Evolutionary conservation across 768 basidiomycete genomes (phyloP), one percentile per base, ranked within the genome.

Genomic region (Macrocybe gigantea): DNA sequence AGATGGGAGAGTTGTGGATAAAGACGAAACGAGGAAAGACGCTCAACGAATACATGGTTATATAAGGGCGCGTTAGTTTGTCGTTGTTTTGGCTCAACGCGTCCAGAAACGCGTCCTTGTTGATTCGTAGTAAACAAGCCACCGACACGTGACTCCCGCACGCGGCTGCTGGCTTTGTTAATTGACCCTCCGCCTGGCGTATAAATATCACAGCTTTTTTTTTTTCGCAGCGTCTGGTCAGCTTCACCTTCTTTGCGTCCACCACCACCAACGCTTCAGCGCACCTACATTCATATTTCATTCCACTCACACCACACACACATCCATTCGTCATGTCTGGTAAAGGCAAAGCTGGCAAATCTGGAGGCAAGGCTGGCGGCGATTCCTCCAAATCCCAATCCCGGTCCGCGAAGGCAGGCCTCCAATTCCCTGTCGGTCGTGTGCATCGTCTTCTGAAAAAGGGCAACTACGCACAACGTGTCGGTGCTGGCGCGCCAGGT

Each of bases 341-440:
- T 56, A 77, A 77, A 74, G 68, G 78, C 54, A 75, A 75, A 62
- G 72, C 71, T 52, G 58, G 58, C 31, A 63, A 63, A 45, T 65
- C 75, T 9, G 65, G 66, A 55, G 80, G 81, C 53, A 80, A 78
- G 56, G 68, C 79, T 30, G 53, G 69, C 43, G 71, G 71, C 52
- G 70, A 68, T 31, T 63, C 56, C 12, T 52, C 64, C 50, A 85
- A 85, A 60, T 68, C 82, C 3, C 79, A 80, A 57, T 86, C 85
- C 10, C 81, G 84, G 45, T 86, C 84, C 15, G 74, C 83, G 46
- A 85, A 84, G 60, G 84, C 84, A 9, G 84, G 84, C 57, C 79
- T 86, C 47, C 83, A 87, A 64, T 88, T 93, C 74, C 90, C 90
- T 46, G 89, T 93, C 57, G 90, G 90, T 77, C 90, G 90, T 85